Conservation (phyloP, 805 yeast genomes). For the Yarrowia hollandica region DNA sequence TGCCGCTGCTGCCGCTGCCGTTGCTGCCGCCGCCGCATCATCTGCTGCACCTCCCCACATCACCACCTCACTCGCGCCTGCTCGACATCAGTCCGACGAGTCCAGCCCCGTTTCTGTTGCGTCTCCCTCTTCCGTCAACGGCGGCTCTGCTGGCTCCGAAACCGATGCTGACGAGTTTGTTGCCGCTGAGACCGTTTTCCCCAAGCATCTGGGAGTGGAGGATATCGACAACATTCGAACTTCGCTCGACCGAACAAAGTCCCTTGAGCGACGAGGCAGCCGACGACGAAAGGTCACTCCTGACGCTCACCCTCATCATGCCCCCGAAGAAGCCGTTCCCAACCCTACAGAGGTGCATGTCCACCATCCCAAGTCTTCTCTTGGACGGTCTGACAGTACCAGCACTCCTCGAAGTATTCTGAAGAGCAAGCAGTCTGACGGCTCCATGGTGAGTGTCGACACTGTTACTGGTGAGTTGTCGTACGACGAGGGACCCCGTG, state of each 20-base stretch:
- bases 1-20: background rate
- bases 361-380: conserved; percentile 27
- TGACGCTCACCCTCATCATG: background rate
- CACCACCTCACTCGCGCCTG: background rate
- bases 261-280: conserved; percentile 42
- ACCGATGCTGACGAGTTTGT: conserved; percentile 32
- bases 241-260: conserved; percentile 41
- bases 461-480: background rate
- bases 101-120: background rate
- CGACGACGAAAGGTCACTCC: conserved; percentile 31
- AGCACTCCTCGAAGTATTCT: conserved; percentile 32
- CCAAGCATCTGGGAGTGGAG: conserved; percentile 39
- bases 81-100: background rate
- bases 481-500: background rate
- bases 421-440: conserved; percentile 29
- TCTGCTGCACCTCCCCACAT: too few species aligned
- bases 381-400: conserved; percentile 10
- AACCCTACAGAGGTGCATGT: conserved; percentile 39
- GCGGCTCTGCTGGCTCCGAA: conserved; percentile 12
- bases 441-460: conserved; percentile 1
- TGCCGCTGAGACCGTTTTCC: conserved; percentile 42
- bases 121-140: conserved; percentile 1
- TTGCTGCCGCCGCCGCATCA: background rate
- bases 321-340: conserved; percentile 33
- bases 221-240: conserved; percentile 41